phyloP scores from a whole-genome alignment of 2,329 filamentous ascomycete genomes.

The Scedosporium minutisporum region DNA sequence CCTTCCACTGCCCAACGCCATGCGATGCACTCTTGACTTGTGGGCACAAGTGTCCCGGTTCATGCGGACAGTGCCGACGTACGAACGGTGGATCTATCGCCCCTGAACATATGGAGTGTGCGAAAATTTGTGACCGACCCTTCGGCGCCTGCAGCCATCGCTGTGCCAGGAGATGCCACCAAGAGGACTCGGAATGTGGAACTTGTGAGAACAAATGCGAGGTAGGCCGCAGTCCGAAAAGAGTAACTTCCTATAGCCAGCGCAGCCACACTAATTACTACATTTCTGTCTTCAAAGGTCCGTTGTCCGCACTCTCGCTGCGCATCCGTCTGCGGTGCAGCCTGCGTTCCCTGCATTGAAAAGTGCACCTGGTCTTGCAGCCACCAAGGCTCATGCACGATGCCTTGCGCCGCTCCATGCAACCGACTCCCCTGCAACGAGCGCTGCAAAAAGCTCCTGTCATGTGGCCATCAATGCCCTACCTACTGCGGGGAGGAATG shows the following conservation, averaged over 20 bases:
- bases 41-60: background rate
- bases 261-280: background rate
- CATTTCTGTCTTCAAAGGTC: background rate
- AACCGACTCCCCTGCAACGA: slow-evolving; percentile 52
- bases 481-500: slow-evolving; percentile 56
- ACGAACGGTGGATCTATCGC: slow-evolving; percentile 3
- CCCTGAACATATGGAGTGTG: slow-evolving; percentile 27
- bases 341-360: slow-evolving; percentile 51
- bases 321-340: slow-evolving; percentile 39
- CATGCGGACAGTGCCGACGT: background rate
- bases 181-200: slow-evolving; percentile 7
- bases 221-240: slow-evolving; percentile 18
- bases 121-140: slow-evolving; percentile 32
- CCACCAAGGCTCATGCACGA: slow-evolving; percentile 35
- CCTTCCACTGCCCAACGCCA: background rate
- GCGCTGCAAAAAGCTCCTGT: slow-evolving; percentile 42
- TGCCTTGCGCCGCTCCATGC: slow-evolving; percentile 57
- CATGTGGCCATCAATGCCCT: slow-evolving; percentile 53
- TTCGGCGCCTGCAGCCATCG: slow-evolving; percentile 47
- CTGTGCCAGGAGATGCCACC: slow-evolving; percentile 26
- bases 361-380: slow-evolving; percentile 40
- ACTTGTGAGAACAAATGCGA: slow-evolving; percentile 53
- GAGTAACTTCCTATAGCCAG: background rate
- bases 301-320: slow-evolving; percentile 48
- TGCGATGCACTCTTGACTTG: background rate